A percentile compares a stretch with the other conserved stretches of the same genome.
phyloP scores from a whole-genome alignment of 2,329 filamentous ascomycete species.

The Hirsutella rhossiliensis region DNA sequence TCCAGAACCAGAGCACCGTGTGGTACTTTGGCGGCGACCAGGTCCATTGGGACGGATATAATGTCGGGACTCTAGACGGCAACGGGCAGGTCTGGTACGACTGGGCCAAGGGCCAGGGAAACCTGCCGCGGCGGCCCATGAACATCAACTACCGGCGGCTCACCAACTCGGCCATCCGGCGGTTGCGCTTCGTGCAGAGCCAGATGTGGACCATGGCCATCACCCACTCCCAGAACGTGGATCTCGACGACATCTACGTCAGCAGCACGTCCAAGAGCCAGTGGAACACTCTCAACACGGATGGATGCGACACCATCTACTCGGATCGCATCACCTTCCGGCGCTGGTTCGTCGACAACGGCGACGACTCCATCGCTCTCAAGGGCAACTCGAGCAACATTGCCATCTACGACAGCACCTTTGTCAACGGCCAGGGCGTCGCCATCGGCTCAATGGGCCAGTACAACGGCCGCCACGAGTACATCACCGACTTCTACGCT shows the following conservation, averaged over 20 bases:
- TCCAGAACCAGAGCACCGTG: conserved; percentile 42
- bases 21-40: conserved; percentile 42
- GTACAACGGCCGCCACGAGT: conserved; percentile 33
- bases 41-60: conserved; percentile 35
- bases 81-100: conserved; percentile 51
- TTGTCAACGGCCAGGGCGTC: conserved; percentile 38
- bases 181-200: conserved; percentile 39
- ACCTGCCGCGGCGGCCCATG: conserved; percentile 37
- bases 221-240: conserved; percentile 31
- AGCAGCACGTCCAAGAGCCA: conserved; percentile 31
- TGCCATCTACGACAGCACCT: conserved; percentile 32
- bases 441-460: conserved; percentile 47
- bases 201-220: conserved; percentile 51
- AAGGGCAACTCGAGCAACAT: conserved; percentile 47
- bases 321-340: conserved; percentile 38
- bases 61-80: conserved; percentile 41
- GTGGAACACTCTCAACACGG: conserved; percentile 25
- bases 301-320: conserved; percentile 38
- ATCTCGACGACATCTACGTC: conserved; percentile 38
- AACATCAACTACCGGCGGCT: conserved; percentile 33
- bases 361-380: conserved; percentile 39
- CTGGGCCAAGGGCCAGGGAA: conserved; percentile 29
- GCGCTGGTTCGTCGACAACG: conserved; percentile 37
- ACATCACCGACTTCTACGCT: conserved; percentile 34
- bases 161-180: conserved; percentile 33